Evolutionary conservation across 2,329 filamentous ascomycete species (phyloP).

Genomic region (Neofusicoccum parvum): DNA sequence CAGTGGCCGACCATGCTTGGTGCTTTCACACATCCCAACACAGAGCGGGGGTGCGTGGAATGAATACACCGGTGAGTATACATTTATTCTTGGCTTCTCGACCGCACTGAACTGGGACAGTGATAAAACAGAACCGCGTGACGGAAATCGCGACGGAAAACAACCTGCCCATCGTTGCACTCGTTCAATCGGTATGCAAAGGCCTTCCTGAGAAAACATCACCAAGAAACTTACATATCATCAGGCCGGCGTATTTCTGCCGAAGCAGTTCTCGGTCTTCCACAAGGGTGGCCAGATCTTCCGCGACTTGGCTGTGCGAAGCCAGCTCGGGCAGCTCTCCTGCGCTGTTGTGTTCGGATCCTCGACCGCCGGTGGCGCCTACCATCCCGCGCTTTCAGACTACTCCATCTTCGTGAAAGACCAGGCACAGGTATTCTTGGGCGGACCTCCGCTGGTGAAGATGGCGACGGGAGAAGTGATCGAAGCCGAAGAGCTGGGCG

Average conservation of each 20-base stretch:
- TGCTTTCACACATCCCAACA: conserved; percentile 47
- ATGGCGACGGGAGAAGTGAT: conserved; percentile 51
- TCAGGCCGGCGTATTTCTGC: conserved; percentile 42
- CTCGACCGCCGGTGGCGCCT: conserved; percentile 47
- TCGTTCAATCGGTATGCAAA: conserved; percentile 41
- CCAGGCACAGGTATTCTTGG: conserved; percentile 50
- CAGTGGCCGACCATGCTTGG: conserved; percentile 40
- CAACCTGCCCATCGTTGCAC: conserved; percentile 42
- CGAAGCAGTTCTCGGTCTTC: conserved; percentile 50
- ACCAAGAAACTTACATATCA: too few relatives aligned
- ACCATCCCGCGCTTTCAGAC: conserved; percentile 46
- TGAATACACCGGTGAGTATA: conserved; percentile 27
- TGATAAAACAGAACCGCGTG: conserved; percentile 42
- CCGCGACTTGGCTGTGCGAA: conserved; percentile 34
- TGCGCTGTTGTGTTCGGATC: conserved; percentile 51
- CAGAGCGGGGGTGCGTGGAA: conserved; percentile 49
- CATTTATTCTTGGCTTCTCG: too few relatives aligned
- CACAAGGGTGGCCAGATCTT: conserved; percentile 48
- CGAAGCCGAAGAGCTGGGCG: conserved; percentile 46
- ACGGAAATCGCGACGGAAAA: conserved; percentile 45
- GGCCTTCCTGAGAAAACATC: too few relatives aligned
- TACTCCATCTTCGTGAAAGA: conserved; percentile 48
- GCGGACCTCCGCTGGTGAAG: conserved; percentile 49
- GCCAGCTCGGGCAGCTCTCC: conserved; percentile 40
- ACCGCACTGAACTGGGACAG: conserved; percentile 31